A percentile compares a stretch with the other conserved stretches of the same genome.
Evolutionary conservation across 2,329 filamentous ascomycete species (phyloP).

Genomic region (Ceratocystiopsis sp.): DNA sequence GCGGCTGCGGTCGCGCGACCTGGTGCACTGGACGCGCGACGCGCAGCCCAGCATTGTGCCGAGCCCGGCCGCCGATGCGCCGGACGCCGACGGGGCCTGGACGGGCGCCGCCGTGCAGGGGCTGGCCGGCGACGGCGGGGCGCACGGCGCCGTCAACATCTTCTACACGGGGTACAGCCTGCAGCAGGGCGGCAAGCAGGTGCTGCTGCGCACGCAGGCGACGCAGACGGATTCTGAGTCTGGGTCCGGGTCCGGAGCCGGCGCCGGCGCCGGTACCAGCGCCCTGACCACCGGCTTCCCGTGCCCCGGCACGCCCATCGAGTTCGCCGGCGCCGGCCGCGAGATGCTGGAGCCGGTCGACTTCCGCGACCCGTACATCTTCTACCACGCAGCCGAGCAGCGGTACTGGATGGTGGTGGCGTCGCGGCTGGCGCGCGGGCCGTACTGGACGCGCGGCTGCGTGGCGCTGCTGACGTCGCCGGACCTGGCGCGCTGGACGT

Average conservation of each 20-base stretch:
- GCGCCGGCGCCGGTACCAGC: conserved; percentile 4
- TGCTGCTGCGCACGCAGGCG: conserved; percentile 15
- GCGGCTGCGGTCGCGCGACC: conserved; percentile 15
- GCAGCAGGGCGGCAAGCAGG: conserved; percentile 15
- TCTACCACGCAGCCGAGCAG: conserved; percentile 15
- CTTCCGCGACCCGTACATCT: conserved; percentile 20
- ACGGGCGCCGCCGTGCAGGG: conserved; percentile 18
- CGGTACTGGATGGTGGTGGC: conserved; percentile 22
- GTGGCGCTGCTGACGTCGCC: conserved; percentile 19
- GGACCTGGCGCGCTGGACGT: conserved; percentile 16
- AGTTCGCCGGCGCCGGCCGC: conserved; percentile 11
- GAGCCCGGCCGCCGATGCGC: conserved; percentile 7
- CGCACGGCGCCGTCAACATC: conserved; percentile 17
- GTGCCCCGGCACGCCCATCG: conserved; percentile 9
- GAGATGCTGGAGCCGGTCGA: conserved; percentile 17
- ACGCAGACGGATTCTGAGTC: not conserved
- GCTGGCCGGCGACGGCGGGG: not conserved
- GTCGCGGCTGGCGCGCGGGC: conserved; percentile 16
- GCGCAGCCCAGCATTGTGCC: conserved; percentile 12
- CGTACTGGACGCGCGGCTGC: conserved; percentile 19
- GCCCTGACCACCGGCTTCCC: conserved; percentile 15
- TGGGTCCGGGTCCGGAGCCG: too few species aligned
- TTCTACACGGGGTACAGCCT: conserved; percentile 22
- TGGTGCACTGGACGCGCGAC: conserved; percentile 17
- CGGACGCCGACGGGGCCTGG: conserved; percentile 19